Evolutionary conservation across 768 basidiomycete species (phyloP).

Genomic region (Suillus subluteus): DNA sequence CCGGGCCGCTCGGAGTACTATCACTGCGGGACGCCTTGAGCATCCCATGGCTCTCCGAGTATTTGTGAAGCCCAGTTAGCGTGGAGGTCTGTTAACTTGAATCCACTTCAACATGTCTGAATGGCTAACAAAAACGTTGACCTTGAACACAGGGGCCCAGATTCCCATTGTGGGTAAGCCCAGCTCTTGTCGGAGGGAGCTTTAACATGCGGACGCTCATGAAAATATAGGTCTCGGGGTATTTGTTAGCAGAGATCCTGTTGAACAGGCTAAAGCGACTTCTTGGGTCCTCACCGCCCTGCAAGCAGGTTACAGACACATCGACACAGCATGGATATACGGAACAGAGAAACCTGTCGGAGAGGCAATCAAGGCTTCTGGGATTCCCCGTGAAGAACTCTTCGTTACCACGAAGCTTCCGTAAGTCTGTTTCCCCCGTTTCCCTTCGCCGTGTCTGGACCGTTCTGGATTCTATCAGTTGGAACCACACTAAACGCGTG

Average conservation of each 20-base stretch:
- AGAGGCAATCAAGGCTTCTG: constrained; percentile 46
- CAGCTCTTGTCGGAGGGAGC: constrained; percentile 20
- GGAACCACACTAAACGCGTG: constrained; percentile 38
- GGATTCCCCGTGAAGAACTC: constrained; percentile 47
- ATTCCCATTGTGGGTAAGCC: constrained; percentile 34
- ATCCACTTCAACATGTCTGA: not conserved
- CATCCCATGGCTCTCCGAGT: not conserved
- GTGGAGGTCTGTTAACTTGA: not conserved
- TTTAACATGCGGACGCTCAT: not conserved
- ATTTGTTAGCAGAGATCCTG: constrained; percentile 10
- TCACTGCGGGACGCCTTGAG: not conserved
- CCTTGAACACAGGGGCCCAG: constrained; percentile 29
- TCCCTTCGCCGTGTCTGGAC: too few species aligned
- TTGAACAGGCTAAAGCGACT: constrained; percentile 6
- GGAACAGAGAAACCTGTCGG: constrained; percentile 52
- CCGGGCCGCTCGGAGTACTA: constrained; percentile 2
- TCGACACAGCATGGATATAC: constrained; percentile 37
- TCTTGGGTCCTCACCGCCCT: constrained; percentile 1
- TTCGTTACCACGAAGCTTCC: constrained; percentile 56
- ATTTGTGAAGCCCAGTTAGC: not conserved
- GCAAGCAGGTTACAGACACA: constrained; percentile 50
- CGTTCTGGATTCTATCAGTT: constrained; percentile 2
- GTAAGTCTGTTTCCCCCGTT: constrained; percentile 20
- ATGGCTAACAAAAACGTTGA: constrained; percentile 18
- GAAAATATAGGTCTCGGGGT: constrained; percentile 7